Evolutionary conservation across 768 basidiomycete genomes (phyloP), one percentile per base, ranked within the genome.

Genomic region (Lactifluus echinatus): DNA sequence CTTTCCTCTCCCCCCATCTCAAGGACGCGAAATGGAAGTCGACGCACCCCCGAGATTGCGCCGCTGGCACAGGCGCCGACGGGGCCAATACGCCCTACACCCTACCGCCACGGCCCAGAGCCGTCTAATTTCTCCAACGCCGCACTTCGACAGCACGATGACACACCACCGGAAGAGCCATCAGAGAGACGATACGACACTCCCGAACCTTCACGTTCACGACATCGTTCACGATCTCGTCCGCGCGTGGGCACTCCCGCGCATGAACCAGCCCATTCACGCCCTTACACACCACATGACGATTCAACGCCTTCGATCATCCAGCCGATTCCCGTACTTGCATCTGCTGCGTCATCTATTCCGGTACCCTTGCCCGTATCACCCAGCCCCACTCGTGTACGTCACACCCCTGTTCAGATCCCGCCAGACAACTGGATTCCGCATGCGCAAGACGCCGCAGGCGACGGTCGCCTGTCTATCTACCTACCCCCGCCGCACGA

Each of bases 351-450:
- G 21, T 54, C 62, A 11, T 50, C 56, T 10, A 10, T 39, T 8
- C 55, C 24, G 11, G 2, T 48, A 2, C 31, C 44, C 4, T 19
- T 57, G 11, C 53, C 37, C 19, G 15, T 42, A 36, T 50, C 53
- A 3, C 48, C 58, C 11, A 55, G 23, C 23, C 40, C 39, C 26
- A 49, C 46, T 17, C 51, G 46, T 28, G 17, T 56, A 34, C 53
- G n/a, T 21, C 62, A 57, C 39, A 39, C 37, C 2, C 44, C 59
- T 12, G 37, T 61, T 34, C 60, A 55, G 42, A 55, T 57, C 6
- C 62, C 60, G 1, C 62, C 60, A 2, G 62, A 63, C 31, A 57
- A 54, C 37, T 63, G 60, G 60, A 63, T 63, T 14, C 62, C 62
- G 0, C 56, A 24, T 36, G 60, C 60, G 4, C 56, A 62, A 33